Evolutionary conservation across 306 rosid genomes (phyloP).

Genomic region (Quillaja saponaria): DNA sequence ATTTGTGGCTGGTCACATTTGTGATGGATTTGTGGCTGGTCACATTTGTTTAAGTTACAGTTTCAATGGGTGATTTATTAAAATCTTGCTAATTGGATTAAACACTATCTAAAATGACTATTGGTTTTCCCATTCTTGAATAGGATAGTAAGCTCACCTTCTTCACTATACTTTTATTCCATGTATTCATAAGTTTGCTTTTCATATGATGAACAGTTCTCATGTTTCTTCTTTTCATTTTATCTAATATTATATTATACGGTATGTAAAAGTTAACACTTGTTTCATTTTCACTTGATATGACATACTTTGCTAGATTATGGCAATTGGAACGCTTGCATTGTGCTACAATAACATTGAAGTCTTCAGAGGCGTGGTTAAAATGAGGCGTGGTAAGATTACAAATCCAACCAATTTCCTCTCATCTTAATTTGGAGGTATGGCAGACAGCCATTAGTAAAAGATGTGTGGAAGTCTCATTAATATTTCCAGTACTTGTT

Average conservation of each 20-base stretch:
- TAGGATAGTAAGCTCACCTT: too few relatives aligned
- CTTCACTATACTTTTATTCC: too few relatives aligned
- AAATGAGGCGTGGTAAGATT: conserved; percentile 93
- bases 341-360: conserved; percentile 84
- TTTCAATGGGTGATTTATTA: too few relatives aligned
- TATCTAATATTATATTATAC: background rate
- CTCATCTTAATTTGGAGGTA: conserved; percentile 20
- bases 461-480: conserved; percentile 15
- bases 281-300: background rate
- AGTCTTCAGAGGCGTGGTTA: conserved; percentile 95
- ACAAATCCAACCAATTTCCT: conserved; percentile 22
- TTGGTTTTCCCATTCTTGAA: too few relatives aligned
- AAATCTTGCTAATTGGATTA: too few relatives aligned
- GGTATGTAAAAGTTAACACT: background rate
- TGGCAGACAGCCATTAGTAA: conserved; percentile 1
- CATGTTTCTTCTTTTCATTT: too few relatives aligned
- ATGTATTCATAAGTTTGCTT: too few relatives aligned
- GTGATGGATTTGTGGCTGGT: too few relatives aligned
- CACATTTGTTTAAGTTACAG: too few relatives aligned
- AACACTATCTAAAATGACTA: too few relatives aligned
- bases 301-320: conserved; percentile 54
- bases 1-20: too few relatives aligned
- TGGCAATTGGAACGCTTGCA: conserved; percentile 95
- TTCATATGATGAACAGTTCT: too few relatives aligned
- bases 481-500: conserved; percentile 15